Base-by-base conservation (phyloP, 129 eudicot genomes). In the Daucus carota region DNA sequence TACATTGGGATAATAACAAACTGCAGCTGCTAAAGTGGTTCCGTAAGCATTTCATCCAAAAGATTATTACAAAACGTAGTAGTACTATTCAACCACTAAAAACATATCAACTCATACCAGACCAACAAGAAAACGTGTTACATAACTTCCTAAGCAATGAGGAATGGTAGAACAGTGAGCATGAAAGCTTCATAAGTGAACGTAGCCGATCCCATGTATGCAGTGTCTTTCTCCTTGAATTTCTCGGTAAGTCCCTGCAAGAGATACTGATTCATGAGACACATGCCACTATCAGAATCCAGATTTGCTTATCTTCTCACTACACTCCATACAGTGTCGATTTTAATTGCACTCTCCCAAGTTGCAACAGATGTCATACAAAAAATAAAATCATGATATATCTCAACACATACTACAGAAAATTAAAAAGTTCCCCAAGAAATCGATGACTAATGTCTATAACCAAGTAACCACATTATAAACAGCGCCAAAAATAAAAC, bases 161-260 rank as follows among this genome's bases (percentile, higher is more conserved):
- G 92, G 84, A 90, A 93, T 72, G 98, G 98, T 76, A 93, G 78
- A 52, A 93, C 93, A 0, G 96, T 89, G 72, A 89, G 77, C 97
- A 93, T 88, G 91, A 93, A 90, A 22, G 88, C 54, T 80, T 93
- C 97, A 44, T 93, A 93, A 7, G 89, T 82, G 74, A 93, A 93
- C 11, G 97, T 87, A 22, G 98, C 98, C n/a, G 90, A 81, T 46
- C 97, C 98, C 8, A 88, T 26, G 82, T 86, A 91, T 1, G 84
- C 15, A 5, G 85, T 82, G 79, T 90, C 98, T 88, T 90, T 93
- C 86, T 88, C 98, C 87, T 93, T 93, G 86, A 93, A 93, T 79
- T 90, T 93, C 47, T 93, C 98, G 3, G 98, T 93, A 70, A 93
- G 81, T 42, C 98, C 98, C 98, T 93, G 97, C 81, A 72, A 26